Evolutionary conservation across 257 asterid genomes (phyloP).

Genomic region (Solanum chmielewskii): DNA sequence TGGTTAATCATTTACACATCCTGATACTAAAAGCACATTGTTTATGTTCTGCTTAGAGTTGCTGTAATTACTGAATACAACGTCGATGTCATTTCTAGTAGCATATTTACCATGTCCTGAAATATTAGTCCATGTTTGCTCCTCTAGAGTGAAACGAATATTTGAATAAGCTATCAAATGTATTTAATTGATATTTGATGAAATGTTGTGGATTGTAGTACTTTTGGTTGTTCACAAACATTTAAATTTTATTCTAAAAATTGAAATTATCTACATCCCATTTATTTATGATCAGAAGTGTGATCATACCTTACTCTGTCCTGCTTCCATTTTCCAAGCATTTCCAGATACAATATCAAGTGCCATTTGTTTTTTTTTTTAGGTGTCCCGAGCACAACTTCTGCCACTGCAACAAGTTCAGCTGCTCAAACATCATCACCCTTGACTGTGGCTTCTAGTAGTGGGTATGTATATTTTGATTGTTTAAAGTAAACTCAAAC

Average conservation of each 20-base stretch:
- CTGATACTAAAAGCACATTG: not conserved
- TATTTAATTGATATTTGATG: not conserved
- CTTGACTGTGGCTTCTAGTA: slow-evolving; percentile 43
- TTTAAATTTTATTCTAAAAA: not conserved
- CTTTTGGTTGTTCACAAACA: not conserved
- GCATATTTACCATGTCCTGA: not conserved
- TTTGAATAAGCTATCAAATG: not conserved
- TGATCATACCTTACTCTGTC: not conserved
- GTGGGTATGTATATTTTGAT: slow-evolving; percentile 48
- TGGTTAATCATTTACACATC: not conserved
- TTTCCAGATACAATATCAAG: not conserved
- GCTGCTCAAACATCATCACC: slow-evolving; percentile 57
- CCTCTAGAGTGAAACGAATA: not conserved
- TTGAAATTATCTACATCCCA: not conserved
- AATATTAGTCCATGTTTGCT: not conserved
- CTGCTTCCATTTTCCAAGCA: not conserved
- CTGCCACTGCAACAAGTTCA: slow-evolving; percentile 34
- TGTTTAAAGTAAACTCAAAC: not conserved
- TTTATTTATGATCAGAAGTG: not conserved
- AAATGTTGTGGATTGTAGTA: not conserved
- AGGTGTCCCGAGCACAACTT: slow-evolving; percentile 32
- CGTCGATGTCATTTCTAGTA: not conserved
- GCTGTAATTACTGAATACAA: not conserved
- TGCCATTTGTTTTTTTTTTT: not conserved
- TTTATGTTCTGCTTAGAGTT: not conserved